phyloP scores from a whole-genome alignment of 192 early-diverging fungal genomes.

The Lobosporangium transversale region DNA sequence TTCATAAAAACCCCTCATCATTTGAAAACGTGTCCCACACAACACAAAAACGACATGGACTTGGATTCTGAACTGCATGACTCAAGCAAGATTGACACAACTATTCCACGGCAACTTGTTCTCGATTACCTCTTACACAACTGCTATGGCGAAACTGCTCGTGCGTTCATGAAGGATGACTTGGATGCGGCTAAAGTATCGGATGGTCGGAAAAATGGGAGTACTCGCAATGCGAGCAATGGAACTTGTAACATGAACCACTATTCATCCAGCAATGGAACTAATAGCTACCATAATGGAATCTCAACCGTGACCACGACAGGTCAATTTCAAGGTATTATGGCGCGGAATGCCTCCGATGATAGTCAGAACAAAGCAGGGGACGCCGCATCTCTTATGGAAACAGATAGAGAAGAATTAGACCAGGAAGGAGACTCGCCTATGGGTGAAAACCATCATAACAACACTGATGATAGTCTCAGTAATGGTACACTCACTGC shows the following conservation, averaged over 20 bases:
- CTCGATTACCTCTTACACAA: constrained; percentile 75
- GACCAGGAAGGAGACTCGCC: constrained; percentile 52
- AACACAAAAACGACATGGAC: constrained; percentile 30
- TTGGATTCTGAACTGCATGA: constrained; percentile 38
- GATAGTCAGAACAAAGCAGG: constrained; percentile 13
- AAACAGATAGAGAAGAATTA: constrained; percentile 22
- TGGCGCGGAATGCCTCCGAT: constrained; percentile 39
- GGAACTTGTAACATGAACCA: constrained; percentile 8
- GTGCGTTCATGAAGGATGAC: constrained; percentile 63
- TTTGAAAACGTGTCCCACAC: no score
- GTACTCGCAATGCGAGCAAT: constrained; percentile 8
- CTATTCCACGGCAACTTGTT: constrained; percentile 60
- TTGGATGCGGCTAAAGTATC: constrained; percentile 40
- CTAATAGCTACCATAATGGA: constrained; percentile 4
- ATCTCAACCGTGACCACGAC: neutral
- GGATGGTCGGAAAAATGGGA: constrained; percentile 16
- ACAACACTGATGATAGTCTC: neutral
- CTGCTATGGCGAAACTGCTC: constrained; percentile 74
- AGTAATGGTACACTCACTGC: constrained; percentile 21
- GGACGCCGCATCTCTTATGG: constrained; percentile 14
- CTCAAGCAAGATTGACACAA: constrained; percentile 44
- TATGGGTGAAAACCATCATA: constrained; percentile 34
- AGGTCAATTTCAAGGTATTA: constrained; percentile 19
- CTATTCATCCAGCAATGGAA: no score
- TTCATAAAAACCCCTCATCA: no score